Percentiles rank a stretch among this genome's conserved stretches.
Evolutionary conservation across 2,329 filamentous ascomycete genomes (phyloP).

Genomic region (Claviceps sp.): DNA sequence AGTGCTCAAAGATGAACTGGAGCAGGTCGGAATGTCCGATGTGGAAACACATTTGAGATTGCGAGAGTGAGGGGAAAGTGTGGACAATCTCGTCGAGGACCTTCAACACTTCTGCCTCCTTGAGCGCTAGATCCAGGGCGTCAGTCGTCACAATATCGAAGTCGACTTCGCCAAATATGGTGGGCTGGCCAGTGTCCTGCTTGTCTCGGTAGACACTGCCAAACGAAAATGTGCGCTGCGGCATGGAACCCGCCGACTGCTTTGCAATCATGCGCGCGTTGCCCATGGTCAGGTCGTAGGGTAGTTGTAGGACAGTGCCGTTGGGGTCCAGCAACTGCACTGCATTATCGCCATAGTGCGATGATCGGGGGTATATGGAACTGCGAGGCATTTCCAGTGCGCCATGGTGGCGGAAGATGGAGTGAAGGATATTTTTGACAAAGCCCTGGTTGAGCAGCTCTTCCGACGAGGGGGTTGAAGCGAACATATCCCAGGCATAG

Average conservation of each 20-base stretch:
- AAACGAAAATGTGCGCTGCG: constrained; percentile 74
- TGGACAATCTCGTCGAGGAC: constrained; percentile 83
- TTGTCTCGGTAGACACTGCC: constrained; percentile 76
- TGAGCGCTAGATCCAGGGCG: constrained; percentile 67
- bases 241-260: constrained; percentile 41
- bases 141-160: constrained; percentile 89
- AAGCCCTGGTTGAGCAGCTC: constrained; percentile 59
- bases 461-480: constrained; percentile 34
- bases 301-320: constrained; percentile 84
- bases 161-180: constrained; percentile 76
- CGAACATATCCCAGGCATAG: constrained; percentile 61
- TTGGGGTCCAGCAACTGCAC: constrained; percentile 71
- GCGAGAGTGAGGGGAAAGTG: constrained; percentile 61
- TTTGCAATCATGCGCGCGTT: constrained; percentile 76
- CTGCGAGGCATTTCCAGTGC: constrained; percentile 69
- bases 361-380: constrained; percentile 67
- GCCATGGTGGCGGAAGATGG: constrained; percentile 79
- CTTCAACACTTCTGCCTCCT: constrained; percentile 89
- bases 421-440: constrained; percentile 59
- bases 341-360: constrained; percentile 59
- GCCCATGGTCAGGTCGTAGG: constrained; percentile 82
- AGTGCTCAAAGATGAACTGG: constrained; percentile 80
- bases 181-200: constrained; percentile 66
- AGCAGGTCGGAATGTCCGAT: constrained; percentile 80
- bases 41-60: constrained; percentile 71